phyloP scores from a whole-genome alignment of 202 grass and related monocot genomes.

The Hordeum pubiflorum region DNA sequence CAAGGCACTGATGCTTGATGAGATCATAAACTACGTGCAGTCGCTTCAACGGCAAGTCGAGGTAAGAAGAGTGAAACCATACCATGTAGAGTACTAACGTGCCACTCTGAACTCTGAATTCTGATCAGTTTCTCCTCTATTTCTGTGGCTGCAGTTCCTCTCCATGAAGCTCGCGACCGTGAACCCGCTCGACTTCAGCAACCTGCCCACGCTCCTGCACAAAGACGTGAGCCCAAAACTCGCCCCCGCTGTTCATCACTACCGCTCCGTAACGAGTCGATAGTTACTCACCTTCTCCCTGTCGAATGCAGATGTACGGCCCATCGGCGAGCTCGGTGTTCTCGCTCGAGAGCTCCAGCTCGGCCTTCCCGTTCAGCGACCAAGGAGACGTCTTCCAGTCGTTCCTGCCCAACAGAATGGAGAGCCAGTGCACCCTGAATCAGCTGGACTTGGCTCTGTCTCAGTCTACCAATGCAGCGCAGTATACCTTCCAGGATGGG shows the following conservation, averaged over 20 bases:
- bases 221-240: slow-evolving; percentile 53
- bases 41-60: slow-evolving; percentile 72
- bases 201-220: slow-evolving; percentile 48
- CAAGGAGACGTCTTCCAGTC: slow-evolving; percentile 49
- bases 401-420: slow-evolving; percentile 30
- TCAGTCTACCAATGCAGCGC: slow-evolving; percentile 18
- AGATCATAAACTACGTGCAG: slow-evolving; percentile 81
- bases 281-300: neutral
- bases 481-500: slow-evolving; percentile 44
- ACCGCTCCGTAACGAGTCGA: neutral
- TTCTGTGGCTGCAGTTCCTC: slow-evolving; percentile 44
- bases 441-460: slow-evolving; percentile 41
- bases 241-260: neutral
- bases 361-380: slow-evolving; percentile 29
- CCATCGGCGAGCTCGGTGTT: slow-evolving; percentile 44
- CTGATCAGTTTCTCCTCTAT: neutral
- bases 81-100: neutral
- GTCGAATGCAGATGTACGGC: slow-evolving; percentile 44
- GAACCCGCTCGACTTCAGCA: slow-evolving; percentile 67
- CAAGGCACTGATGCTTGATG: slow-evolving; percentile 80
- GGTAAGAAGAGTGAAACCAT: slow-evolving; percentile 24
- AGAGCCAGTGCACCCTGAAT: slow-evolving; percentile 41
- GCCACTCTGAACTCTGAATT: neutral
- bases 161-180: slow-evolving; percentile 79
- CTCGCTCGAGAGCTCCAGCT: slow-evolving; percentile 41